Base-by-base conservation (phyloP, 2,329 filamentous ascomycete genomes). In the Fusarium longipes region DNA sequence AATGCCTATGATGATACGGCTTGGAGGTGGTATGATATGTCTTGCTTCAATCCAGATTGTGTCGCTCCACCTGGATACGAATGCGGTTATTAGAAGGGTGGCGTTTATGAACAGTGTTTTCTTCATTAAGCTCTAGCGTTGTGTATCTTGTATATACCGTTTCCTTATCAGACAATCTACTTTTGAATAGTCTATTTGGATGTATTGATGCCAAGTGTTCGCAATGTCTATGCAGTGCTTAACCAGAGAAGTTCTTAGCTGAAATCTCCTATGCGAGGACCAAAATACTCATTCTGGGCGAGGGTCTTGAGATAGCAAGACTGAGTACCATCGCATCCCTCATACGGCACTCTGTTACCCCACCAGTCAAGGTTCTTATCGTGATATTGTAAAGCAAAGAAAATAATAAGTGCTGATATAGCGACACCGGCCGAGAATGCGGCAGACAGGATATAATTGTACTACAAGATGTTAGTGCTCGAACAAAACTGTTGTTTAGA, bases 381-480 rank as follows among this genome's bases (percentile, higher is more conserved):
- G 2, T 71, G 73, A 65, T 77, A 82, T 65, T 82, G 77, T 5
- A 85, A 72, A 10, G 79, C 77, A 65, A 85, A 85, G 75, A 85
- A 82, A 43, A 83, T 81, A 50, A 85, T 57, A 22, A 85, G 76
- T 14, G 75, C 82, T 0, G 82, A 75, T 39, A 86, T 75, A 18
- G 83, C 82, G 20, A 85, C 78, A 4, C 78, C 82, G 0, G 77
- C 76, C 2, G 78, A 81, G 53, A 83, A 80, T 1, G 82, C 77
- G 0, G 82, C 81, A 2, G 83, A 82, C 4, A 84, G 75, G 20
- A 84, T 82, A 57, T 82, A 84, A 70, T 83, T 79, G 70, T 79
- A 78, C 77, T 81, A 56, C 75, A 76, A 55, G 3, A 36, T 10
- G 7, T 75, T 48, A 74, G 69, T 20, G 5, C 17, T 33, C 8